A percentile compares a stretch with the other conserved stretches of the same genome.
Conservation (phyloP, 257 asterid species). For the Capsicum chinense region DNA sequence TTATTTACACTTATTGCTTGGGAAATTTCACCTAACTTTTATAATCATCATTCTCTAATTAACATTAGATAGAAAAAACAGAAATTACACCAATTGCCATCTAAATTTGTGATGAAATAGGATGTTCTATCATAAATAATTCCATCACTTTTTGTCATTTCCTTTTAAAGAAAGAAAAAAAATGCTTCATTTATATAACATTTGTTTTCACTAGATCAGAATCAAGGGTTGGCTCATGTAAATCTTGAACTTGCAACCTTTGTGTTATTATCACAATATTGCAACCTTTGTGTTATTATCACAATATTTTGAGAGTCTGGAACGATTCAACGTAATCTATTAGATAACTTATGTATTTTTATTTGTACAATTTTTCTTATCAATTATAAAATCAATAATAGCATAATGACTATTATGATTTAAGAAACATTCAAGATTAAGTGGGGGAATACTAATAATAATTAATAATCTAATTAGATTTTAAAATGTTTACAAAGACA, state of each 20-base stretch:
- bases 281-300: no score
- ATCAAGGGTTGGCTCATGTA: no score
- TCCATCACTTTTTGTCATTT: background rate
- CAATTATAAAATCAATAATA: background rate
- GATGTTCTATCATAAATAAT: background rate
- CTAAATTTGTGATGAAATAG: slow-evolving; percentile 2
- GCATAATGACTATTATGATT: background rate
- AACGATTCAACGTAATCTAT: no score
- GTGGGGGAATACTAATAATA: no score
- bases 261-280: no score
- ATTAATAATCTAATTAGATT: no score
- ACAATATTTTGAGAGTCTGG: no score
- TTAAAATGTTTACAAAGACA: no score
- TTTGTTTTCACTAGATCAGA: background rate
- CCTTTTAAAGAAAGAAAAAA: background rate
- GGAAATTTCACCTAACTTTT: background rate
- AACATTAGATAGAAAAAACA: background rate
- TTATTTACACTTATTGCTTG: background rate
- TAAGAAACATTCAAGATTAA: slow-evolving; percentile 1
- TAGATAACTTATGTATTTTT: no score
- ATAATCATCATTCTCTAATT: background rate
- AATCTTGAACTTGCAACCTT: no score
- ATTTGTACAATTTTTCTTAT: no score
- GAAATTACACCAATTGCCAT: background rate
- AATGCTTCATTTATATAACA: background rate